Conservation (phyloP, 1,284 basidiomycete genomes). For the Moesziomyces parantarcticus region DNA sequence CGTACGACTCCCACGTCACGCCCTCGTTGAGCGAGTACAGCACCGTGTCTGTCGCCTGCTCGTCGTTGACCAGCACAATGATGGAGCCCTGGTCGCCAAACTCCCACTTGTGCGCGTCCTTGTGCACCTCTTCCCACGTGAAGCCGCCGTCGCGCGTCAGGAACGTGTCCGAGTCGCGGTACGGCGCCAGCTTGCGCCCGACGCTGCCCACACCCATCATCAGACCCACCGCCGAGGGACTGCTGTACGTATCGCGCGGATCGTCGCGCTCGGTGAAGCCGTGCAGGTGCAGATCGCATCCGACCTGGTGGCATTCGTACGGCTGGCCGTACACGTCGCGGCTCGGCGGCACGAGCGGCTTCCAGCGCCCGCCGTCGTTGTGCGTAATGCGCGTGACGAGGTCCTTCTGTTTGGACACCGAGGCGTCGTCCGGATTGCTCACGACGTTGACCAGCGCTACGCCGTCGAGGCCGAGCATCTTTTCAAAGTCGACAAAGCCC, state of each 20-base stretch:
- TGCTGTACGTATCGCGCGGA: constrained; percentile 88
- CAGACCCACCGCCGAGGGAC: constrained; percentile 88
- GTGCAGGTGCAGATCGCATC: constrained; percentile 88
- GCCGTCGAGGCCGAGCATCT: constrained; percentile 94
- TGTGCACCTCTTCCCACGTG: constrained; percentile 97
- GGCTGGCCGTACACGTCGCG: constrained; percentile 80
- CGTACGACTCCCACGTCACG: constrained; percentile 84
- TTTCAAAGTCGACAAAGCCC: constrained; percentile 97
- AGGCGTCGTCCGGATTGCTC: constrained; percentile 80
- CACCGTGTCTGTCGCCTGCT: constrained; percentile 88
- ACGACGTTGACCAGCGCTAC: constrained; percentile 94
- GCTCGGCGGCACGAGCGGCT: constrained; percentile 79
- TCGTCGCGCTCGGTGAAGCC: constrained; percentile 94
- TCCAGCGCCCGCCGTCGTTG: constrained; percentile 96
- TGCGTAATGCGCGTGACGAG: constrained; percentile 91
- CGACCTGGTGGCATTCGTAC: constrained; percentile 80
- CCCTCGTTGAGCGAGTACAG: constrained; percentile 91
- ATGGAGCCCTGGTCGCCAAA: constrained; percentile 97
- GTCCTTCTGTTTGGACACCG: constrained; percentile 79
- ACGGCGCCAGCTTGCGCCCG: constrained; percentile 82
- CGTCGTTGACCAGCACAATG: constrained; percentile 92
- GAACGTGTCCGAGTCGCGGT: constrained; percentile 92
- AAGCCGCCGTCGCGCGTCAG: constrained; percentile 95
- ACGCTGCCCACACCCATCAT: constrained; percentile 98
- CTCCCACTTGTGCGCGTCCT: constrained; percentile 97